Conservation (phyloP, 495 filamentous ascomycete genomes). For the Neurospora sp. region DNA sequence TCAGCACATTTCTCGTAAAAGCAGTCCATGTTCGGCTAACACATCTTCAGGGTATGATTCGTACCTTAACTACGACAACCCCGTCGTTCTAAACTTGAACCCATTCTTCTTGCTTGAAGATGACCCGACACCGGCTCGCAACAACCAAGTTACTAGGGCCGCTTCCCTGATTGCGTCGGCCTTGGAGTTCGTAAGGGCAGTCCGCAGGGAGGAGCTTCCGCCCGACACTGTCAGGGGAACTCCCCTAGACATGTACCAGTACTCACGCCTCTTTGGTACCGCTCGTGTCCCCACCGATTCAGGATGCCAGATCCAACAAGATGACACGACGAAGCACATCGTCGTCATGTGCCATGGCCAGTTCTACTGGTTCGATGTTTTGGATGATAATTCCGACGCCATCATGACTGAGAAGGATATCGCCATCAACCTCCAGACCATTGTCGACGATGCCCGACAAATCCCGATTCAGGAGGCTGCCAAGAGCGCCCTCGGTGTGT, state of each 20-base stretch:
- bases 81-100: conserved; percentile 93
- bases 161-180: conserved; percentile 88
- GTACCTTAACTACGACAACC: conserved; percentile 95
- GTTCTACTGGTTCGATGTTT: conserved; percentile 98
- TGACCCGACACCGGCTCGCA: conserved; percentile 90
- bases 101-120: conserved; percentile 97
- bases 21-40: conserved; percentile 1
- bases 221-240: conserved; percentile 76
- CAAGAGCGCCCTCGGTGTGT: conserved; percentile 83
- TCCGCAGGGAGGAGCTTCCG: conserved; percentile 84
- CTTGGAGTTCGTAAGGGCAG: conserved; percentile 84
- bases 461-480: conserved; percentile 89
- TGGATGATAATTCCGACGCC: conserved; percentile 86
- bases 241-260: conserved; percentile 95
- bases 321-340: conserved; percentile 78
- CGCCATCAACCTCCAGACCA: conserved; percentile 81
- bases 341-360: conserved; percentile 94
- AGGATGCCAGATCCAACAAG: conserved; percentile 92
- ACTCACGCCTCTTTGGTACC: conserved; percentile 90
- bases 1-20: not conserved
- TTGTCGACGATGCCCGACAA: conserved; percentile 79
- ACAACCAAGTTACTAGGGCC: conserved; percentile 90
- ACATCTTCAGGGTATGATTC: conserved; percentile 80
- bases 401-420: conserved; percentile 98
- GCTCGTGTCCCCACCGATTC: conserved; percentile 90